Conservation (phyloP, 1,284 basidiomycete genomes). For the Sutorius eximius region DNA sequence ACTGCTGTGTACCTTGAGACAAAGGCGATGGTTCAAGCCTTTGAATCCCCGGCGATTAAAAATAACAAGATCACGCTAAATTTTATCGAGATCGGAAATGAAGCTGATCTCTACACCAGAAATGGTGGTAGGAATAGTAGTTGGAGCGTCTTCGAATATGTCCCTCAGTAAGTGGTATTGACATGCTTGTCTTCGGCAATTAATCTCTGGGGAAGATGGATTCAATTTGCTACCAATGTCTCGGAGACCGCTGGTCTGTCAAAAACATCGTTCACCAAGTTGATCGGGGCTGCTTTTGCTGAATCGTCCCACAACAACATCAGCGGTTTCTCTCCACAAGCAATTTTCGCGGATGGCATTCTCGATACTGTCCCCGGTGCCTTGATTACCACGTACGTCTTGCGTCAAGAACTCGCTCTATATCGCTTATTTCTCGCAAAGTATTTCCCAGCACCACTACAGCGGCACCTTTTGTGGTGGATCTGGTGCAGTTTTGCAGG, state of each 20-base stretch:
- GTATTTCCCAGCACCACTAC: constrained; percentile 65
- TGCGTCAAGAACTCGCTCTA: background rate
- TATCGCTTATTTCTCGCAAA: constrained; percentile 25
- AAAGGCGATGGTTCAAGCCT: constrained; percentile 54
- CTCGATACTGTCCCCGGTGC: constrained; percentile 40
- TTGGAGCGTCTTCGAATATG: constrained; percentile 52
- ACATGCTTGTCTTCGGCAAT: background rate
- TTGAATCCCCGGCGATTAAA: constrained; percentile 44
- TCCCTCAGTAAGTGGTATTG: constrained; percentile 46
- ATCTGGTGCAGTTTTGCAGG: constrained; percentile 47
- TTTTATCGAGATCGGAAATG: constrained; percentile 63
- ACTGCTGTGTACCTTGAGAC: constrained; percentile 61
- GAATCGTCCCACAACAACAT: constrained; percentile 42
- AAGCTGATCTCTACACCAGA: constrained; percentile 57
- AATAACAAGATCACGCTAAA: constrained; percentile 50
- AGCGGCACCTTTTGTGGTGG: constrained; percentile 58
- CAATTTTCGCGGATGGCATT: constrained; percentile 46
- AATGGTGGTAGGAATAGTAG: constrained; percentile 47
- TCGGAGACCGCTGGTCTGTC: constrained; percentile 27
- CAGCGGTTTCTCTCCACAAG: constrained; percentile 56
- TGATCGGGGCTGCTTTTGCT: constrained; percentile 57
- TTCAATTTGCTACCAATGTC: constrained; percentile 33
- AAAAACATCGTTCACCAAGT: constrained; percentile 40
- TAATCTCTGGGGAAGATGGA: constrained; percentile 33
- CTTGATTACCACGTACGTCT: constrained; percentile 37